Percentiles rank a stretch among this genome's conserved stretches.
These are phyloP conservation scores for Claviceps maximensis DNA, from an alignment of 2,329 filamentous ascomycete genomes.

Conservation along the genomic window DNA sequence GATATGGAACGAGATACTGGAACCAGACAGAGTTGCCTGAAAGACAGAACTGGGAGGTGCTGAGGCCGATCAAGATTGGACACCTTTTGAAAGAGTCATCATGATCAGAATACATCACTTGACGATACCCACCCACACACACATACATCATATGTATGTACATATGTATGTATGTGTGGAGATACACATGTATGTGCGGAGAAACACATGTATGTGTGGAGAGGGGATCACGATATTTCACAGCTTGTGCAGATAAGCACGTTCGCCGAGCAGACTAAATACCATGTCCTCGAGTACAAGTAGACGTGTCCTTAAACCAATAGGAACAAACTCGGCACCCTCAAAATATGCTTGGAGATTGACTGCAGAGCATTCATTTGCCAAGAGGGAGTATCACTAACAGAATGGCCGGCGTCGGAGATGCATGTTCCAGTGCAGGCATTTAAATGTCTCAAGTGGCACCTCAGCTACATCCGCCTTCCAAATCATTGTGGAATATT, in stretches of 20 bases:
- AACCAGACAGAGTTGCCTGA: slow-evolving; percentile 27
- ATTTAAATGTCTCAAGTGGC: too few relatives aligned
- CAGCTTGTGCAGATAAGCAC: neutral
- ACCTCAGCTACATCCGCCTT: too few relatives aligned
- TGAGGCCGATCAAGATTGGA: slow-evolving; percentile 27
- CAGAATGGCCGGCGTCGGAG: too few relatives aligned
- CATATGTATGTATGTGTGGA: too few relatives aligned
- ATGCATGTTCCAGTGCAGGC: too few relatives aligned
- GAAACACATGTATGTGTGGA: neutral
- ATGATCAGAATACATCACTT: neutral
- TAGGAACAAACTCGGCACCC: neutral
- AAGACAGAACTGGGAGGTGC: slow-evolving; percentile 18
- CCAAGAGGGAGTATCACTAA: too few relatives aligned
- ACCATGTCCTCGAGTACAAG: neutral
- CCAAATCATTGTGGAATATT: too few relatives aligned
- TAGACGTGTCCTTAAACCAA: neutral
- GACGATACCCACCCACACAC: too few relatives aligned
- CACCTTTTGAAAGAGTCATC: slow-evolving; percentile 6
- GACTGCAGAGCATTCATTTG: too few relatives aligned
- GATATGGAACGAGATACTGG: slow-evolving; percentile 35
- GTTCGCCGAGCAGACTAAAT: neutral
- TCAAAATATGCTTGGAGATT: neutral
- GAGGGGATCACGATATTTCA: neutral
- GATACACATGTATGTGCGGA: neutral
- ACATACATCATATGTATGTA: too few relatives aligned